Conservation (phyloP, 2,329 filamentous ascomycete species). For the Aureobasidium mangrovei region DNA sequence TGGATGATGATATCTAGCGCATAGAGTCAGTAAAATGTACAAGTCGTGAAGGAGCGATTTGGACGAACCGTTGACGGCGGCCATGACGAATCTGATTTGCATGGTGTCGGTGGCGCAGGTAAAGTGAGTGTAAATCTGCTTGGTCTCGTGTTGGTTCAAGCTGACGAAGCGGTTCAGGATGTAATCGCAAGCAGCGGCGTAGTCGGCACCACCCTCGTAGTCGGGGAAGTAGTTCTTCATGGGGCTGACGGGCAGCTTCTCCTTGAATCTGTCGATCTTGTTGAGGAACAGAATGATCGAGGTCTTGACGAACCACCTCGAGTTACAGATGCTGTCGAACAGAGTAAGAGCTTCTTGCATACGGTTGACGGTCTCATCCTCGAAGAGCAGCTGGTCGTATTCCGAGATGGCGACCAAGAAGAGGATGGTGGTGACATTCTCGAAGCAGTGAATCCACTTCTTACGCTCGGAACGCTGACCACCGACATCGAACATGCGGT, state of each 20-base stretch:
- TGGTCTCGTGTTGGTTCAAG: slow-evolving; percentile 97
- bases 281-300: slow-evolving; percentile 46
- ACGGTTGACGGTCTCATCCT: slow-evolving; percentile 79
- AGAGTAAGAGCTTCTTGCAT: slow-evolving; percentile 48
- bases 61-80: slow-evolving; percentile 85
- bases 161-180: slow-evolving; percentile 93
- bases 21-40: slow-evolving; percentile 34
- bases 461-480: slow-evolving; percentile 88
- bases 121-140: slow-evolving; percentile 99
- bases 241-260: slow-evolving; percentile 62
- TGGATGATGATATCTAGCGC: slow-evolving; percentile 96
- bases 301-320: slow-evolving; percentile 43
- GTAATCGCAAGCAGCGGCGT: slow-evolving; percentile 93
- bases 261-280: slow-evolving; percentile 54
- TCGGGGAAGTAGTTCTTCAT: slow-evolving; percentile 72
- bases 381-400: slow-evolving; percentile 91
- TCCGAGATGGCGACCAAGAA: slow-evolving; percentile 94
- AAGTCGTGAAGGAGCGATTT: not conserved
- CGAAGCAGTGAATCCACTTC: slow-evolving; percentile 97
- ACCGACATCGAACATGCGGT: slow-evolving; percentile 94
- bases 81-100: slow-evolving; percentile 99
- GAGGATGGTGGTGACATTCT: slow-evolving; percentile 83
- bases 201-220: slow-evolving; percentile 90
- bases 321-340: slow-evolving; percentile 45
- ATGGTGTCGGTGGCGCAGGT: slow-evolving; percentile 98